phyloP scores from a whole-genome alignment of 768 basidiomycete genomes.

The Auriscalpium microsporum region DNA sequence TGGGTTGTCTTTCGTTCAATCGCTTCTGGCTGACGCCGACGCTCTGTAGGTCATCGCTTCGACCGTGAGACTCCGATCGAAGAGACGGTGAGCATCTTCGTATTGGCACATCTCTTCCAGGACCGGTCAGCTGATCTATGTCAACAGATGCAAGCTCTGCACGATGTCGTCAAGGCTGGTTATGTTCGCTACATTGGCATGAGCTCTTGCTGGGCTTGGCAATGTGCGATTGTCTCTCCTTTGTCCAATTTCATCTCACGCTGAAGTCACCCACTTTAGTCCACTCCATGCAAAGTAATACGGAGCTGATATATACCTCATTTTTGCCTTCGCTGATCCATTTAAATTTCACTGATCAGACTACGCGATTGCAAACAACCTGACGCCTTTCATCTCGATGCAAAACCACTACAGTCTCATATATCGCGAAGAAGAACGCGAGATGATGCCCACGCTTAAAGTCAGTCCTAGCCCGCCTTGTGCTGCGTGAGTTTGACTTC shows the following conservation, averaged over 20 bases:
- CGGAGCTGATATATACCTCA: too few relatives aligned
- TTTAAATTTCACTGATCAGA: neutral
- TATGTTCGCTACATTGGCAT: neutral
- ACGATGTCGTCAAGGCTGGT: neutral
- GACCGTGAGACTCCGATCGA: neutral
- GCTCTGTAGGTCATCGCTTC: neutral
- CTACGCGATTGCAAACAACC: neutral
- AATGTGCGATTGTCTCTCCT: neutral
- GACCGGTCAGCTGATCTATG: neutral
- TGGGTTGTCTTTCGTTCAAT: neutral
- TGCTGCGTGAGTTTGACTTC: neutral
- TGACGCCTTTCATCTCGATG: neutral
- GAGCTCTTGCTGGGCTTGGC: neutral
- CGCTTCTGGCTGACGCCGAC: neutral
- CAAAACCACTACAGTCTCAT: neutral
- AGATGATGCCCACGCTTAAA: neutral
- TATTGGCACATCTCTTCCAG: neutral
- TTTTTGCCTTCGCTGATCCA: too few relatives aligned
- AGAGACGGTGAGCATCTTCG: neutral
- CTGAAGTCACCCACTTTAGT: neutral
- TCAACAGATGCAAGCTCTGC: neutral
- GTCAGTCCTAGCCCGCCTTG: neutral
- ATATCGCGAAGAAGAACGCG: neutral
- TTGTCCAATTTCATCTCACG: neutral
- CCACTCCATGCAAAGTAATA: neutral